Evolutionary conservation across 2,329 filamentous ascomycete species (phyloP).

Genomic region (Trichoderma afroharzianum): DNA sequence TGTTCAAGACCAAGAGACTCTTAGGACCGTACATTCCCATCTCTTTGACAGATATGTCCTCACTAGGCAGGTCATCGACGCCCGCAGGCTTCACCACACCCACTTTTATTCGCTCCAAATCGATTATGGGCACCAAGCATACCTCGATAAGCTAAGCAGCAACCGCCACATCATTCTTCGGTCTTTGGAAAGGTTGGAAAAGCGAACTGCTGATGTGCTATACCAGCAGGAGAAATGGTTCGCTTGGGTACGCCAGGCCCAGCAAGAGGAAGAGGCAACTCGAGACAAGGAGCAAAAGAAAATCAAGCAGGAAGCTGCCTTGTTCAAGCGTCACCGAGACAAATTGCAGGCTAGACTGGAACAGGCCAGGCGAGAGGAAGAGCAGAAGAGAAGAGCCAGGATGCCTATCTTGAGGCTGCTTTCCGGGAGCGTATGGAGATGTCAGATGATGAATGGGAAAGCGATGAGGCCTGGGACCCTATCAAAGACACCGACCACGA

Average conservation of each 20-base stretch:
- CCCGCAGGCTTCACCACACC: slow-evolving; percentile 7
- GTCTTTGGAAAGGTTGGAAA: background rate
- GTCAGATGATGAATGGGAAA: slow-evolving; percentile 21
- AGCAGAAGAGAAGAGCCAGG: slow-evolving; percentile 26
- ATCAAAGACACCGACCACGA: slow-evolving; percentile 26
- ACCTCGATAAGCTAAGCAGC: slow-evolving; percentile 8
- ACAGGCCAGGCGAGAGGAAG: slow-evolving; percentile 23
- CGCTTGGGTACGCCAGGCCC: background rate
- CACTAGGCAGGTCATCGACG: slow-evolving; percentile 1
- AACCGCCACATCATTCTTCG: background rate
- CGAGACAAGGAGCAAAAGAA: slow-evolving; percentile 9
- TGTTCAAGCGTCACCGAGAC: slow-evolving; percentile 28
- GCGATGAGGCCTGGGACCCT: slow-evolving; percentile 28
- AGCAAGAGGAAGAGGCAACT: background rate
- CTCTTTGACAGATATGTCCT: slow-evolving; percentile 2
- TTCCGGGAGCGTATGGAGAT: slow-evolving; percentile 24
- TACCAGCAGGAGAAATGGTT: slow-evolving; percentile 11
- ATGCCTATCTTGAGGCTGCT: slow-evolving; percentile 28
- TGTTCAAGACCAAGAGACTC: background rate
- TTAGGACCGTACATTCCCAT: background rate
- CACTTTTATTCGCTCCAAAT: slow-evolving; percentile 1
- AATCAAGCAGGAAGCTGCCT: slow-evolving; percentile 23
- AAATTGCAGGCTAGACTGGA: slow-evolving; percentile 24
- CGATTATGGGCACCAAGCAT: slow-evolving; percentile 3
- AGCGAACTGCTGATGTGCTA: background rate